Percentiles rank a stretch among this genome's conserved stretches.
Conservation (phyloP, 163 green algal genomes). For the Trebouxiophyceae sp. region DNA sequence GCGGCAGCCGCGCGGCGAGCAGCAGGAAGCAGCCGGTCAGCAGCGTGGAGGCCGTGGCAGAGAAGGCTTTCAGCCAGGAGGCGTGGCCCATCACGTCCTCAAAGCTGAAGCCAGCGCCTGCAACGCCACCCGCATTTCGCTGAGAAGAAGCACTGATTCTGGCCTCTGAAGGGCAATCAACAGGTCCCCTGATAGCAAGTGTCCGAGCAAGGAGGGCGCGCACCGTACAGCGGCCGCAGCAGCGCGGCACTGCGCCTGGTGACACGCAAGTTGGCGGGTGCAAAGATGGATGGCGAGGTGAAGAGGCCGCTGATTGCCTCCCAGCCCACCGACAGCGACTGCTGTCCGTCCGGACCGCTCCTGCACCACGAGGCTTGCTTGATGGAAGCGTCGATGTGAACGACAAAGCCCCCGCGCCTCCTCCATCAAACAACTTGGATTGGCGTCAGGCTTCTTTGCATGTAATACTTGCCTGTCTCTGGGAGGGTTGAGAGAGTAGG, state of each 20-base stretch:
- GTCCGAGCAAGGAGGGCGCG: no score
- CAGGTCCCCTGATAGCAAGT: no score
- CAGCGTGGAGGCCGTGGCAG: neutral
- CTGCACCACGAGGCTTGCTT: no score
- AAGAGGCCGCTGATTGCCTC: neutral
- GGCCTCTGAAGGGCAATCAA: no score
- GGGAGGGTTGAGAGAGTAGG: neutral
- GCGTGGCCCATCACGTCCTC: neutral
- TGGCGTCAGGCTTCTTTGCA: no score
- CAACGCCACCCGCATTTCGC: no score
- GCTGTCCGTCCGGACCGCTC: neutral
- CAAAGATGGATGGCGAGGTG: slow-evolving; percentile 1
- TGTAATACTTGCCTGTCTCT: neutral
- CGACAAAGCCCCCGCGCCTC: no score
- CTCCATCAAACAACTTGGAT: no score
- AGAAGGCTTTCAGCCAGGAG: neutral
- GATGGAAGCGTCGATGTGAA: no score
- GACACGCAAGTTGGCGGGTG: neutral
- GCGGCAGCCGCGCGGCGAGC: neutral
- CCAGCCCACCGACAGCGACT: neutral
- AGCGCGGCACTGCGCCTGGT: neutral
- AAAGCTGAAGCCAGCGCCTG: neutral
- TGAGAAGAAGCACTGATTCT: no score
- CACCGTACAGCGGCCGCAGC: neutral
- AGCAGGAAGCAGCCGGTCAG: neutral